These are phyloP conservation scores for Komagataella mondaviorum DNA, from an alignment of 805 yeast species.

Conservation along the genomic window DNA sequence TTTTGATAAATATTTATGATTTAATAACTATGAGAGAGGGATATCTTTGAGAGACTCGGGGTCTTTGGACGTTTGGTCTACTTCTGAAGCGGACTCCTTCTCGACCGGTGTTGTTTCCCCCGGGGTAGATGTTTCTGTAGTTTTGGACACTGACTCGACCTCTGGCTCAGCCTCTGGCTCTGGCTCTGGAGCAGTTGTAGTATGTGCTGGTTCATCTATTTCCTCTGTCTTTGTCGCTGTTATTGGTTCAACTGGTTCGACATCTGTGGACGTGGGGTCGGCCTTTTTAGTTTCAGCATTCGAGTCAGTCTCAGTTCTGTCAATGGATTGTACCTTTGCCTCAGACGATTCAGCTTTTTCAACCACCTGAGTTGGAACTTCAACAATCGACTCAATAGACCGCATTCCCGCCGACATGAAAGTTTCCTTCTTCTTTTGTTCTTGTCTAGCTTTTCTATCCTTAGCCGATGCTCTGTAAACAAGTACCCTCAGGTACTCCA, in stretches of 20 bases:
- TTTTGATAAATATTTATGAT: not conserved
- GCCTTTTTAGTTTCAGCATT: not conserved
- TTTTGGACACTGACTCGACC: not conserved
- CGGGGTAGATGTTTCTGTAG: not conserved
- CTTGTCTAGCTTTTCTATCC: conserved; percentile 3
- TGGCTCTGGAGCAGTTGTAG: not conserved
- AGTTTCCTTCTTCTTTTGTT: conserved; percentile 6
- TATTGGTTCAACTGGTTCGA: conserved; percentile 1
- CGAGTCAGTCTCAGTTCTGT: not conserved
- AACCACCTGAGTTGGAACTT: conserved; percentile 1
- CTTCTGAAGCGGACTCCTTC: not conserved
- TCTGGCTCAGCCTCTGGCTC: not conserved
- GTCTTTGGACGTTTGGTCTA: not conserved
- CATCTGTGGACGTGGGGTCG: not conserved
- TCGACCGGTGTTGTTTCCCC: not conserved
- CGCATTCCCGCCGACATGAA: not conserved
- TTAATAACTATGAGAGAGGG: not conserved
- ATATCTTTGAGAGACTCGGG: not conserved
- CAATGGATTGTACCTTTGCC: conserved; percentile 3
- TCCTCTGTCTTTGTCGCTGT: conserved; percentile 2
- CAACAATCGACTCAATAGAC: not conserved
- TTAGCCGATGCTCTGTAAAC: conserved; percentile 42
- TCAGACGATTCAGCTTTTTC: conserved; percentile 1
- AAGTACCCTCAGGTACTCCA: conserved; percentile 59
- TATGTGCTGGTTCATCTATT: not conserved